A percentile compares a stretch with the other conserved stretches of the same genome.
Evolutionary conservation across 2,329 filamentous ascomycete genomes (phyloP).

Genomic region (Arthrocladium fulminans): DNA sequence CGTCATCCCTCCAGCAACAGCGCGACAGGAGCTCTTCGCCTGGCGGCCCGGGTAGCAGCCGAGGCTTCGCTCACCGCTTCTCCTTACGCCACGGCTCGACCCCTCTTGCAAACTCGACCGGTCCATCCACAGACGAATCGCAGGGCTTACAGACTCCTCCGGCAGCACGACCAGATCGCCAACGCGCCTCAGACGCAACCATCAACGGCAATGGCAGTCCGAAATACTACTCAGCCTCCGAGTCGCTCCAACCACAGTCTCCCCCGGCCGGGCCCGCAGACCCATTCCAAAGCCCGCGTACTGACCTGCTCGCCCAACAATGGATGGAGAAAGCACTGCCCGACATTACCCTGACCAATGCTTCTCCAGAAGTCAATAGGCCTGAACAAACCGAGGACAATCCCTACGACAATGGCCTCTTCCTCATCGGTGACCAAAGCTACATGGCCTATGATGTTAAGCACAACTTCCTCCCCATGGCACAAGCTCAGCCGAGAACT

Average conservation of each 20-base stretch:
- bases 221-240: constrained; percentile 42
- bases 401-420: constrained; percentile 13
- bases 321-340: constrained; percentile 9
- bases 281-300: constrained; percentile 7
- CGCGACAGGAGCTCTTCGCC: constrained; percentile 13
- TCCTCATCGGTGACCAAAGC: constrained; percentile 17
- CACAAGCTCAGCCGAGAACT: constrained; percentile 15
- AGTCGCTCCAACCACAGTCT: constrained; percentile 89
- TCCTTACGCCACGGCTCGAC: constrained; percentile 4
- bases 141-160: background rate
- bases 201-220: background rate
- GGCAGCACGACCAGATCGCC: background rate
- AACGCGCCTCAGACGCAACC: background rate
- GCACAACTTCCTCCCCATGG: constrained; percentile 19
- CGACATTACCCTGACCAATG: constrained; percentile 3
- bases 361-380: background rate
- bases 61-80: constrained; percentile 2
- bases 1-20: constrained; percentile 24
- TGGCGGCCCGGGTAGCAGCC: background rate
- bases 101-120: constrained; percentile 1
- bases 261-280: constrained; percentile 66
- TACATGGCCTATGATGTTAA: constrained; percentile 19
- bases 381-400: background rate
- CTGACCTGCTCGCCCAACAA: background rate
- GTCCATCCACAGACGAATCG: background rate